These are phyloP conservation scores for Solanum piurae DNA, from an alignment of 257 asterid species.

Conservation along the genomic window DNA sequence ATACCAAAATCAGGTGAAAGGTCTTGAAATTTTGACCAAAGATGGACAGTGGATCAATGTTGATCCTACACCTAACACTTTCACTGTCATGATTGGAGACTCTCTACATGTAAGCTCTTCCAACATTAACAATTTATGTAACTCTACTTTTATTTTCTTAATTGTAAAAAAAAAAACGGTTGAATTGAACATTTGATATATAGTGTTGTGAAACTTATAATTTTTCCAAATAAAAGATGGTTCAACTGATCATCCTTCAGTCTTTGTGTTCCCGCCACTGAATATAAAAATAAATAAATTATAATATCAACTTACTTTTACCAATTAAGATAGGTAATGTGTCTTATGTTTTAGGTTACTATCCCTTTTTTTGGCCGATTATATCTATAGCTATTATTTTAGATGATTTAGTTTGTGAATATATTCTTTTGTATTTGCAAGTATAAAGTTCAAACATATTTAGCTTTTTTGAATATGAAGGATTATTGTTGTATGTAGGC, in stretches of 20 bases:
- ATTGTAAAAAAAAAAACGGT: too few relatives aligned
- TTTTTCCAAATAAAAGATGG: too few relatives aligned
- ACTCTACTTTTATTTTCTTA: too few relatives aligned
- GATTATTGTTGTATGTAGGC: slow-evolving; percentile 21
- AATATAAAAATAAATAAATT: neutral
- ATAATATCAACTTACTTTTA: neutral
- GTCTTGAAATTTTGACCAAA: slow-evolving; percentile 29
- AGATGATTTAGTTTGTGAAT: neutral
- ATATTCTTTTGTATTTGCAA: neutral
- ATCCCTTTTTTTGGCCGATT: neutral
- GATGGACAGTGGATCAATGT: slow-evolving; percentile 39
- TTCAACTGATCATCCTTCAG: too few relatives aligned
- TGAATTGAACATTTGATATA: neutral
- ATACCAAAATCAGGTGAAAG: slow-evolving; percentile 20
- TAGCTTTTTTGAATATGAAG: neutral
- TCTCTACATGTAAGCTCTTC: slow-evolving; percentile 21
- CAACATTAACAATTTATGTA: neutral
- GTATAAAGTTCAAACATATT: neutral
- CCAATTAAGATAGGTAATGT: neutral
- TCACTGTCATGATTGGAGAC: slow-evolving; percentile 40
- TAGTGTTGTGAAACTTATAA: too few relatives aligned
- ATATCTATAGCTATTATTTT: neutral
- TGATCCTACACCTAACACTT: slow-evolving; percentile 23
- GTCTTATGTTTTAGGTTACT: neutral
- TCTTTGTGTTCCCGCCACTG: too few relatives aligned